A percentile compares a stretch with the other conserved stretches of the same genome.
Evolutionary conservation across 106 monocot genomes (phyloP).

Genomic region (Acorus gramineus): DNA sequence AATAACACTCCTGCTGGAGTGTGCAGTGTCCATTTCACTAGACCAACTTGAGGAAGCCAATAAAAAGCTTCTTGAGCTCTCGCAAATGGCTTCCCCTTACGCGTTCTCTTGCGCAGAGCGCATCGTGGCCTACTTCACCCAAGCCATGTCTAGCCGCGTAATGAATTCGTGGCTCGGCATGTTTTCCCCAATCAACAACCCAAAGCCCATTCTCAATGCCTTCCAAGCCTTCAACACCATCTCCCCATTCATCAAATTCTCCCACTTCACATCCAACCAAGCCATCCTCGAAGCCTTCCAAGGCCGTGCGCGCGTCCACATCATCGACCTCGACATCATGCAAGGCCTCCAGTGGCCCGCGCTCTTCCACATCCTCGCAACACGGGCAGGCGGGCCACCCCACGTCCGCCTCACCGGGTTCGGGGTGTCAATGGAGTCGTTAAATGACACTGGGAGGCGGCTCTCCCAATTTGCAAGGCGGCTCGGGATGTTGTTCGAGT

Average conservation of each 20-base stretch:
- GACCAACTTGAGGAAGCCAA: conserved; percentile 27
- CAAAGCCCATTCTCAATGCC: conserved; percentile 11
- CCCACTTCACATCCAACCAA: conserved; percentile 44
- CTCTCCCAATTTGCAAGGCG: conserved; percentile 27
- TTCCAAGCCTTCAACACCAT: conserved; percentile 36
- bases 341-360: conserved; percentile 49
- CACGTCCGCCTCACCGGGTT: conserved; percentile 26
- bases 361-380: conserved; percentile 36
- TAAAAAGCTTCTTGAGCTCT: conserved; percentile 26
- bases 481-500: conserved; percentile 36
- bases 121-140: conserved; percentile 39
- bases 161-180: conserved; percentile 22
- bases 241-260: conserved; percentile 31
- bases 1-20: conserved; percentile 30
- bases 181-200: conserved; percentile 5
- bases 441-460: conserved; percentile 29
- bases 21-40: conserved; percentile 28
- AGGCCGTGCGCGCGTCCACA: conserved; percentile 13
- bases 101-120: conserved; percentile 32
- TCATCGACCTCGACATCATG: conserved; percentile 47
- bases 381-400: conserved; percentile 24
- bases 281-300: conserved; percentile 35
- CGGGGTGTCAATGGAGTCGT: conserved; percentile 10
- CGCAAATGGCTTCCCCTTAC: conserved; percentile 30
- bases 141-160: conserved; percentile 25